Percentiles rank a stretch among this genome's conserved stretches.
phyloP scores from a whole-genome alignment of 768 basidiomycete genomes.

The Trametes cubensis region DNA sequence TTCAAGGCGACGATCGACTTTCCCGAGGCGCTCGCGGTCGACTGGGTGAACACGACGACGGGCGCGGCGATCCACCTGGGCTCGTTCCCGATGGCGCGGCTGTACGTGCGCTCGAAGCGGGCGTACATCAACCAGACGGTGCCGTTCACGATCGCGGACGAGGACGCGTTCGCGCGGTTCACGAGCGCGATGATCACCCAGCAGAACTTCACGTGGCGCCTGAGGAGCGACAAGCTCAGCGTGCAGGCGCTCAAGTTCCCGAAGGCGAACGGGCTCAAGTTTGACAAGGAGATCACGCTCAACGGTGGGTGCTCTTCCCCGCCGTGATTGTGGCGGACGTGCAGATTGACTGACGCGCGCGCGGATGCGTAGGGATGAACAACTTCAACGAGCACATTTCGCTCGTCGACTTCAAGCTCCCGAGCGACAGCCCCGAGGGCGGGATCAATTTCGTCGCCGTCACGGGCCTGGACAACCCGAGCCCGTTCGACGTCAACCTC shows the following conservation, averaged over 20 bases:
- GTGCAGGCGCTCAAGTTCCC: slow-evolving; percentile 73
- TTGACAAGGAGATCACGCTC: slow-evolving; percentile 61
- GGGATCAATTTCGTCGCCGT: slow-evolving; percentile 68
- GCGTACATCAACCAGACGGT: slow-evolving; percentile 65
- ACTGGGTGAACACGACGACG: slow-evolving; percentile 53
- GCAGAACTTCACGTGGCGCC: slow-evolving; percentile 67
- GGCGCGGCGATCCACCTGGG: slow-evolving; percentile 56
- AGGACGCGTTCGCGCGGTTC: slow-evolving; percentile 63
- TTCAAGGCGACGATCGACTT: slow-evolving; percentile 67
- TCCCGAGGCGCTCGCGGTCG: slow-evolving; percentile 55
- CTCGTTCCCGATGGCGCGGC: slow-evolving; percentile 48
- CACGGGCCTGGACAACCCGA: slow-evolving; percentile 58
- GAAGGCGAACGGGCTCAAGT: slow-evolving; percentile 63
- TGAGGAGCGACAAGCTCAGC: slow-evolving; percentile 55
- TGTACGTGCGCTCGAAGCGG: slow-evolving; percentile 55
- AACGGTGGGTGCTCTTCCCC: slow-evolving; percentile 44
- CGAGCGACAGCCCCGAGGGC: slow-evolving; percentile 64
- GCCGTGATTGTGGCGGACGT: too few relatives aligned
- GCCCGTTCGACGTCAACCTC: slow-evolving; percentile 69
- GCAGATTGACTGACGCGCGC: too few relatives aligned
- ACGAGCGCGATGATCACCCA: slow-evolving; percentile 65
- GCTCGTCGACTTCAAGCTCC: slow-evolving; percentile 62
- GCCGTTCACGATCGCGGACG: slow-evolving; percentile 57
- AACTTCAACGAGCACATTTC: slow-evolving; percentile 60
- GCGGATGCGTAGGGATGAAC: slow-evolving; percentile 41